A percentile compares a stretch with the other conserved stretches of the same genome.
Evolutionary conservation across 164 flowering plant species (phyloP).

Genomic region (Stephania yunnanensis): DNA sequence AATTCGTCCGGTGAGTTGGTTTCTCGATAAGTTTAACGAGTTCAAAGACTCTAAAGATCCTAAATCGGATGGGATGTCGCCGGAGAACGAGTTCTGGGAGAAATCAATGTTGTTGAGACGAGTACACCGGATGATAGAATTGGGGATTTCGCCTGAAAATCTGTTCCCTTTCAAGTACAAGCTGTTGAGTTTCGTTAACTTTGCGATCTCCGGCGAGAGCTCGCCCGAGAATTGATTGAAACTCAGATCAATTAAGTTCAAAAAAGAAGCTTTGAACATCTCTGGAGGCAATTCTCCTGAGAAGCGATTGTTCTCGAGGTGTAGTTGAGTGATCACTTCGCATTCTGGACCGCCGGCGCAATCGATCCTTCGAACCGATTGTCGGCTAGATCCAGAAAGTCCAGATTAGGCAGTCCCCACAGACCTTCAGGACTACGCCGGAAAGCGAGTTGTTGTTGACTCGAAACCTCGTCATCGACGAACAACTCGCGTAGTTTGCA

Average conservation of each 20-base stretch:
- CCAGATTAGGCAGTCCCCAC: slow-evolving; percentile 65
- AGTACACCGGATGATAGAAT: slow-evolving; percentile 40
- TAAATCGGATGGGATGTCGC: slow-evolving; percentile 48
- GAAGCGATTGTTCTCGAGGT: slow-evolving; percentile 33
- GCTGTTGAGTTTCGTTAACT: slow-evolving; percentile 31
- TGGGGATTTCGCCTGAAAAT: slow-evolving; percentile 54
- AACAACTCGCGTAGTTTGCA: slow-evolving; percentile 51
- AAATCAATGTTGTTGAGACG: slow-evolving; percentile 49
- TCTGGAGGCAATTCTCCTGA: slow-evolving; percentile 61
- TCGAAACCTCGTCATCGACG: slow-evolving; percentile 48
- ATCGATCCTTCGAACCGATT: slow-evolving; percentile 64
- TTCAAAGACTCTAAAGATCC: slow-evolving; percentile 49
- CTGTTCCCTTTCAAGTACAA: slow-evolving; percentile 41
- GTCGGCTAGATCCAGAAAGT: slow-evolving; percentile 43
- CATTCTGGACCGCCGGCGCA: slow-evolving; percentile 44
- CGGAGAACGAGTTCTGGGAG: slow-evolving; percentile 52
- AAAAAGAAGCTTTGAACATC: slow-evolving; percentile 36
- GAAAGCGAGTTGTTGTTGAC: slow-evolving; percentile 65
- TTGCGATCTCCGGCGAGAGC: slow-evolving; percentile 48
- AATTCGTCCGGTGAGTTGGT: slow-evolving; percentile 56
- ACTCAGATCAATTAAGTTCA: slow-evolving; percentile 40
- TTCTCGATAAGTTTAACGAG: slow-evolving; percentile 56
- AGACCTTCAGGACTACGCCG: slow-evolving; percentile 56
- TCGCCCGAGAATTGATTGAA: slow-evolving; percentile 48
- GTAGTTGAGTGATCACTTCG: slow-evolving; percentile 33